Percentiles rank a stretch among this genome's conserved stretches.
Evolutionary conservation across 768 basidiomycete species (phyloP).

Genomic region (Clathrus columnatus): DNA sequence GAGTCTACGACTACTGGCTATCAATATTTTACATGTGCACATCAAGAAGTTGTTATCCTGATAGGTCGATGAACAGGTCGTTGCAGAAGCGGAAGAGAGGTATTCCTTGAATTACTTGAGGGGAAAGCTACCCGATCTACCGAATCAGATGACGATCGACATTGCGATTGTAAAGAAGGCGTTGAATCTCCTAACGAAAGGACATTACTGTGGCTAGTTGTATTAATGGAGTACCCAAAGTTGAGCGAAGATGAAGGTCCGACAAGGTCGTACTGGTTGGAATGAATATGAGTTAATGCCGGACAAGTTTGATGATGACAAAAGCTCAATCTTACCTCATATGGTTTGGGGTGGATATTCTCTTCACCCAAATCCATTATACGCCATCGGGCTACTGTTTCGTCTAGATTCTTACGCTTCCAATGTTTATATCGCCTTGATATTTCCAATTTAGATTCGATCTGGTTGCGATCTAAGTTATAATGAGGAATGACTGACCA

Average conservation of each 20-base stretch:
- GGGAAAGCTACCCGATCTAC: no score
- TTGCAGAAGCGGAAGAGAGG: background rate
- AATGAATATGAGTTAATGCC: background rate
- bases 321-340: background rate
- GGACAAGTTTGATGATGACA: background rate
- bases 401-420: background rate
- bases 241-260: slow-evolving; percentile 1
- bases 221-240: background rate
- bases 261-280: slow-evolving; percentile 5
- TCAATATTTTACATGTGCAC: background rate
- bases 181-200: background rate
- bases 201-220: background rate
- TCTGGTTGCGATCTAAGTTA: background rate
- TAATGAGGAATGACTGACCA: background rate
- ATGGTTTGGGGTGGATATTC: slow-evolving; percentile 5
- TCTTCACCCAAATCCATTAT: background rate
- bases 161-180: background rate
- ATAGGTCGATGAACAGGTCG: background rate
- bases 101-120: background rate
- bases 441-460: background rate
- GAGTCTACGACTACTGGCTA: background rate
- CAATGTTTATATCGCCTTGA: slow-evolving; percentile 6
- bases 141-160: background rate
- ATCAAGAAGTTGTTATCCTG: no score
- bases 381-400: background rate